A percentile compares a stretch with the other conserved stretches of the same genome.
These are phyloP conservation scores for Akanthomyces uredinophilus DNA, from an alignment of 2,329 filamentous ascomycete species.

Conservation along the genomic window DNA sequence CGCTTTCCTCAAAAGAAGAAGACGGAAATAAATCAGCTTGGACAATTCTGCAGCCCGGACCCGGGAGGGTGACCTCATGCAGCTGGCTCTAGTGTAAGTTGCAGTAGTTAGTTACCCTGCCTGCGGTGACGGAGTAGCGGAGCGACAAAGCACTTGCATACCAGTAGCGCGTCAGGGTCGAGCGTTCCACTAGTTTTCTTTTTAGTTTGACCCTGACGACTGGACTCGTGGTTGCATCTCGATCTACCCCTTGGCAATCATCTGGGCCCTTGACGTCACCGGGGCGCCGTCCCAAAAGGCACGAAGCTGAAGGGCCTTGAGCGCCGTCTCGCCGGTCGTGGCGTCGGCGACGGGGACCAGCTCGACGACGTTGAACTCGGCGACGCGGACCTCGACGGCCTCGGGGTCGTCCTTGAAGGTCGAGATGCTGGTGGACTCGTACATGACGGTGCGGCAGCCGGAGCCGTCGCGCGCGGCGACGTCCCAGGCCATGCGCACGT, in stretches of 20 bases:
- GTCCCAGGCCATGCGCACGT: constrained; percentile 14
- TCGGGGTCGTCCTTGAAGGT: constrained; percentile 11
- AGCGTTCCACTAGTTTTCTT: neutral
- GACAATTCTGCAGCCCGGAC: neutral
- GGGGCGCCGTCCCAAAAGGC: constrained; percentile 12
- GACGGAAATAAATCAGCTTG: neutral
- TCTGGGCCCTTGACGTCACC: constrained; percentile 13
- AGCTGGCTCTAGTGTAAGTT: neutral
- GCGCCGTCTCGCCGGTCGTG: neutral
- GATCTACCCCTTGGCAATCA: constrained; percentile 10
- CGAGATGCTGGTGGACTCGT: constrained; percentile 13
- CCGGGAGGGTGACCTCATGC: neutral
- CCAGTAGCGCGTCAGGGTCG: too few relatives aligned
- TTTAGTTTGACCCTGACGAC: neutral
- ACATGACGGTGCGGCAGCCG: constrained; percentile 14
- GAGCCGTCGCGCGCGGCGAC: constrained; percentile 5
- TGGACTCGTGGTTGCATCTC: neutral
- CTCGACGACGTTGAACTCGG: constrained; percentile 15
- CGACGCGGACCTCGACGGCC: constrained; percentile 10
- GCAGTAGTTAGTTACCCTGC: neutral
- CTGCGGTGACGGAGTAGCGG: too few relatives aligned
- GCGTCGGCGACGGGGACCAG: neutral
- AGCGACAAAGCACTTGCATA: too few relatives aligned
- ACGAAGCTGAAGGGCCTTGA: constrained; percentile 11
- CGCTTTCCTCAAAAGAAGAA: neutral